Base-by-base conservation (phyloP, 441 rosid species). In the Capsella rubella region DNA sequence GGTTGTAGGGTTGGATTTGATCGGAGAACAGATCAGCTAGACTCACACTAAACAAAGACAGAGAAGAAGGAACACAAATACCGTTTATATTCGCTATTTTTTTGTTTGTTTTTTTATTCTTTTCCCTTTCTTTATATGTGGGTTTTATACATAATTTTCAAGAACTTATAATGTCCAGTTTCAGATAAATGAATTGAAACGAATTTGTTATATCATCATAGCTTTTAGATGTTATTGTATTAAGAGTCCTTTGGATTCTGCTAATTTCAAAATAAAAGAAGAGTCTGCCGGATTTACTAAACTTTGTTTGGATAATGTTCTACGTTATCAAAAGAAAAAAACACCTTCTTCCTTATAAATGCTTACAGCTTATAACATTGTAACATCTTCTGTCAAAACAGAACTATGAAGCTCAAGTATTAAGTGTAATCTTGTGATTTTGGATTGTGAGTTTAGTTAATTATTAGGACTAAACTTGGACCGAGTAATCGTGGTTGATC, bases 11-110 rank as follows among this genome's bases (percentile, higher is more conserved):
- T 81, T 93, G 93, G 98, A 93, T 55, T 84, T 91, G 90, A 93
- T 93, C 59, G 98, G 98, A 27, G 98, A 93, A 89, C 98, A 93
- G 74, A 81, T 88, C 18, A 88, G 84, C 83, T 90, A 79, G 72
- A 71, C 52, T n/a, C 40, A 50, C 37, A 64, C 42, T 4, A 31
- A 56, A 34, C 3, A 27, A 64, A 57, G 66, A 49, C 29, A 63
- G 52, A 60, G 15, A 75, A 58, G 14, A 75, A 69, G 16, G 57
- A 9, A 43, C n/a, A 31, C 49, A 62, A 14, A 62, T n/a, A 47
- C 56, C 43, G 75, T 64, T 64, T 70, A 70, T 76, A 76, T 29
- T 47, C 52, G 16, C 54, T 76, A 76, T 64, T 76, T 76, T 68
- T 64, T 76, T 65, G 53, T 72, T 63, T 50, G 49, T 61, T 65